Evolutionary conservation across 352 stramenopile species (phyloP).

Genomic region (Pythium myriotylum): DNA sequence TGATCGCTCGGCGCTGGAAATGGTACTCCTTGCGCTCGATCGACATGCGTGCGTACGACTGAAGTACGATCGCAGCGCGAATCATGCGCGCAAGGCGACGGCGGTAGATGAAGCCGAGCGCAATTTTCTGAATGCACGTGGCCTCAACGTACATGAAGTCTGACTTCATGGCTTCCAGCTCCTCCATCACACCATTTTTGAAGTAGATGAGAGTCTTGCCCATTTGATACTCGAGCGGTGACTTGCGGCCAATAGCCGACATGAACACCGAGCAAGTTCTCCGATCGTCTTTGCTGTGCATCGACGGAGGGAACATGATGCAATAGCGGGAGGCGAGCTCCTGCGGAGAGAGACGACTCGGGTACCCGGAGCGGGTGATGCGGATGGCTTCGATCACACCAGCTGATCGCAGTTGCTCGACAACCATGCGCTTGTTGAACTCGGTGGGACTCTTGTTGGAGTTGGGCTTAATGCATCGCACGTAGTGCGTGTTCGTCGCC

Average conservation of each 20-base stretch:
- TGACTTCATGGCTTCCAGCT: constrained; percentile 93
- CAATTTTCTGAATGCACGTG: constrained; percentile 85
- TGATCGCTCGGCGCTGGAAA: constrained; percentile 65
- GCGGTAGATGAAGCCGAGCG: constrained; percentile 79
- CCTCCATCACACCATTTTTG: constrained; percentile 94
- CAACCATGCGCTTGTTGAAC: constrained; percentile 91
- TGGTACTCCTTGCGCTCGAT: constrained; percentile 76
- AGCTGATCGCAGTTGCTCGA: constrained; percentile 89
- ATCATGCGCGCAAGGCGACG: constrained; percentile 69
- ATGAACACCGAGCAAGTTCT: constrained; percentile 84
- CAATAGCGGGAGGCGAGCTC: constrained; percentile 84
- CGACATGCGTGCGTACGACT: constrained; percentile 81
- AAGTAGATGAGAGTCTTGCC: constrained; percentile 97
- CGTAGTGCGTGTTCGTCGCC: constrained; percentile 85
- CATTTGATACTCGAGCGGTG: constrained; percentile 88
- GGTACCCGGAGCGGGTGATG: constrained; percentile 90
- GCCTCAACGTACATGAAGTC: constrained; percentile 91
- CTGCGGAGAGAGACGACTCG: constrained; percentile 88
- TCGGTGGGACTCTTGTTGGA: constrained; percentile 83
- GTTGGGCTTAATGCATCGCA: constrained; percentile 91
- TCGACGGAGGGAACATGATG: constrained; percentile 89
- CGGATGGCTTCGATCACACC: constrained; percentile 93
- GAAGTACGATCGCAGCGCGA: constrained; percentile 67
- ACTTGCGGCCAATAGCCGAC: constrained; percentile 79
- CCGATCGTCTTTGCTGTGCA: constrained; percentile 78